These are phyloP conservation scores for Beauveria brongniartii DNA, from an alignment of 2,329 filamentous ascomycete genomes.

Conservation along the genomic window DNA sequence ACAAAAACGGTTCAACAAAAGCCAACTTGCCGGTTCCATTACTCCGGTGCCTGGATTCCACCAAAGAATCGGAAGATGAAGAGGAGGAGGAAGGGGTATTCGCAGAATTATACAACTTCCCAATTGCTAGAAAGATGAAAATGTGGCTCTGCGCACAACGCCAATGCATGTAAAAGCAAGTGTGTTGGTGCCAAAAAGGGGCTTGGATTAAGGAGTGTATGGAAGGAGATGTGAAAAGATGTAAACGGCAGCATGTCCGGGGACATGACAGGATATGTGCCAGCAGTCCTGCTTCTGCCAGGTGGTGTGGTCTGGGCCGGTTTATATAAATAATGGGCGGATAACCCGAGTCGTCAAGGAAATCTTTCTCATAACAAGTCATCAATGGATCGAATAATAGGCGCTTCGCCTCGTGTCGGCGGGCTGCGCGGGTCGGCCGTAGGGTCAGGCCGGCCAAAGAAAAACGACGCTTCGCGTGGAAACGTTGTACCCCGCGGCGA, in stretches of 20 bases:
- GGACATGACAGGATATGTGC: not conserved
- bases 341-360: not conserved
- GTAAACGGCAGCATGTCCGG: not conserved
- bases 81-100: not conserved
- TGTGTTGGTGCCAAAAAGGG: not conserved
- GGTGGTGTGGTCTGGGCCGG: not conserved
- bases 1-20: not conserved
- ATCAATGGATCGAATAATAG: constrained; percentile 71
- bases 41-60: not conserved
- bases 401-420: constrained; percentile 63
- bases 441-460: constrained; percentile 43
- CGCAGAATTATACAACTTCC: not conserved
- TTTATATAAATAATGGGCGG: not conserved
- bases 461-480: constrained; percentile 43
- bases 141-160: constrained; percentile 10
- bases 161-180: constrained; percentile 10
- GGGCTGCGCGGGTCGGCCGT: constrained; percentile 64
- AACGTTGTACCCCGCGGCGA: constrained; percentile 46
- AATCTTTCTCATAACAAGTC: constrained; percentile 53
- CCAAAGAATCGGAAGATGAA: not conserved
- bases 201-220: constrained; percentile 1
- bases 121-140: not conserved
- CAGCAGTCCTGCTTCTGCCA: constrained; percentile 9
- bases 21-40: constrained; percentile 9
- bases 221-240: not conserved